phyloP scores from a whole-genome alignment of 805 yeast genomes.

The Kluyveromyces dobzhanskii region DNA sequence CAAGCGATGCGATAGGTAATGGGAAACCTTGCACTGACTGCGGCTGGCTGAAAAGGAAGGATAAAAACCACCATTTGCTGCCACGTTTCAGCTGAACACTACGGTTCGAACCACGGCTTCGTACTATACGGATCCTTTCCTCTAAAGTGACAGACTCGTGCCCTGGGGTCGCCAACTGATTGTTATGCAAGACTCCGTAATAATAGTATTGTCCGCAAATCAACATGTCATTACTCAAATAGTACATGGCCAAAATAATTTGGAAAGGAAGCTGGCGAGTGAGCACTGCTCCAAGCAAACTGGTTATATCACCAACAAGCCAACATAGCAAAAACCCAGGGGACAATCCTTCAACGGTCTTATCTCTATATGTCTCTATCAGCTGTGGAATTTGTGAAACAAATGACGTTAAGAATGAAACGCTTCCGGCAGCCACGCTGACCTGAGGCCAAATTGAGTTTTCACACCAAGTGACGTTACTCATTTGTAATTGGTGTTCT shows the following conservation, averaged over 20 bases:
- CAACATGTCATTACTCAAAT: conserved; percentile 60
- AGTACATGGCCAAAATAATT: conserved; percentile 60
- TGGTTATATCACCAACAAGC: conserved; percentile 39
- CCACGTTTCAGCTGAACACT: background rate
- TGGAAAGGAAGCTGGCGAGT: conserved; percentile 82
- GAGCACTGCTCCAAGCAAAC: conserved; percentile 60
- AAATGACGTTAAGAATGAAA: conserved; percentile 37
- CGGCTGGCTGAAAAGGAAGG: conserved; percentile 1
- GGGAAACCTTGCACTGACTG: background rate
- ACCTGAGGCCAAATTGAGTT: conserved; percentile 21
- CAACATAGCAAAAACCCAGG: conserved; percentile 43
- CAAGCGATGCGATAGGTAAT: conserved; percentile 6
- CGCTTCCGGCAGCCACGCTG: conserved; percentile 34
- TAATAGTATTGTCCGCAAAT: conserved; percentile 65
- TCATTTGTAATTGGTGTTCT: background rate
- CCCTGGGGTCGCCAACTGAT: conserved; percentile 26
- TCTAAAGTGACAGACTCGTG: conserved; percentile 27
- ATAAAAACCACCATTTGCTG: conserved; percentile 7
- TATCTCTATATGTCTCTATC: conserved; percentile 44
- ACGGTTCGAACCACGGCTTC: conserved; percentile 8
- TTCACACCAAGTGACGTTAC: conserved; percentile 6
- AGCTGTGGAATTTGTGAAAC: conserved; percentile 51
- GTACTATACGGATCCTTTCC: conserved; percentile 5
- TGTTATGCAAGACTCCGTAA: conserved; percentile 37
- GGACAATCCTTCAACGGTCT: conserved; percentile 54